Evolutionary conservation across 2,329 filamentous ascomycete species (phyloP), one percentile per base, ranked within the genome.

Genomic region (Pseudocercospora ulei): DNA sequence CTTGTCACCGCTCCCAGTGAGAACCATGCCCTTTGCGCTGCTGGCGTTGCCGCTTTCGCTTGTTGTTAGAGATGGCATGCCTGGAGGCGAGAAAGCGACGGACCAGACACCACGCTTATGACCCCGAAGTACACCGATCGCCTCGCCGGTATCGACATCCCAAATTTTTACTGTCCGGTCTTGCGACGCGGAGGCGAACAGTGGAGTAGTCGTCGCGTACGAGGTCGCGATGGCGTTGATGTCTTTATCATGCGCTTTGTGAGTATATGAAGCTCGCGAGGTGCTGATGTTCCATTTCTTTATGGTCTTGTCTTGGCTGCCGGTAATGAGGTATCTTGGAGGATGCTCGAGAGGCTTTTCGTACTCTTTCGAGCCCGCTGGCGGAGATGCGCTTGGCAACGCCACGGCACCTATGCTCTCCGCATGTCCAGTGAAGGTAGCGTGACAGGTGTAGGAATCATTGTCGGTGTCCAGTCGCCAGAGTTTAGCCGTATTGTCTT

Each of bases 131-230:
- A 98, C 85, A 48, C 90, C 92, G 47, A 90, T 76, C 0, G 87
- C 82, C 54, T 95, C 86, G 12, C 92, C 87, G 58, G 90, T 83
- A 50, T 87, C 80, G 4, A 80, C 72, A 5, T 87, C 90, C 82
- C 88, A 98, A 43, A 98, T 90, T 65, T 96, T 98, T 50, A 96
- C 86, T 0, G 85, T 92, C 50, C 86, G 83, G 60, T 98, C 90
- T 63, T 98, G 90, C 3, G 88, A 96, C 18, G 90, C 88, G 1
- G 90, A 95, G 2, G 88, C 92, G 56, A 98, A 96, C 1, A 95
- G 65, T n/a, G 78, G 75, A 3, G 75, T 76, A 1, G 73, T 70
- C 13, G 77, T 72, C 48, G 86, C 83, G 37, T 54, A 52, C 4
- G 57, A 60, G 7, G 90, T 71, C 48, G 92, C 85, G 35, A 98